These are phyloP conservation scores for Achaetomium macrosporum DNA, from an alignment of 2,329 filamentous ascomycete species.

Conservation along the genomic window DNA sequence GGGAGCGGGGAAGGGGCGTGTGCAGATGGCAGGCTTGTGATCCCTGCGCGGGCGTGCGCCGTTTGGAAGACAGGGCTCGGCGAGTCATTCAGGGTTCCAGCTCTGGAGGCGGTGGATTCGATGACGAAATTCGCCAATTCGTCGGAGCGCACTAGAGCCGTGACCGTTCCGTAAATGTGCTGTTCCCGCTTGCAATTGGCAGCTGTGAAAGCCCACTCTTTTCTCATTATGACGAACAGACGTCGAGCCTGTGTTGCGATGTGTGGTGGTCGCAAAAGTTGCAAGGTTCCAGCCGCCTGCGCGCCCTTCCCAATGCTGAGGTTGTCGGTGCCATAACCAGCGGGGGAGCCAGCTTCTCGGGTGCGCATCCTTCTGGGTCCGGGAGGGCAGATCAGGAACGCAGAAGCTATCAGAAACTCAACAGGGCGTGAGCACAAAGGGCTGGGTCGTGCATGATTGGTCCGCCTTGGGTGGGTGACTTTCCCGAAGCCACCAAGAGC, in stretches of 20 bases:
- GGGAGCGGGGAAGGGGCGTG: constrained; percentile 13
- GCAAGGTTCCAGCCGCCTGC: background rate
- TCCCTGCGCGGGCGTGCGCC: background rate
- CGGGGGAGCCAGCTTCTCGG: background rate
- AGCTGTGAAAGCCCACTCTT: background rate
- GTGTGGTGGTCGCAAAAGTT: background rate
- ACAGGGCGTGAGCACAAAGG: background rate
- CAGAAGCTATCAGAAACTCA: background rate
- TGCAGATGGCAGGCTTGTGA: background rate
- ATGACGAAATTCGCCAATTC: constrained; percentile 14
- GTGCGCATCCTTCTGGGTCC: background rate
- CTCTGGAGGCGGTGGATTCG: constrained; percentile 1
- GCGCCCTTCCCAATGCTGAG: background rate
- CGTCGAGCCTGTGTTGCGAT: background rate
- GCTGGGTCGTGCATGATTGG: background rate
- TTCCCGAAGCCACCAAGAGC: background rate
- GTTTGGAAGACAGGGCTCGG: background rate
- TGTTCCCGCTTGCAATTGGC: background rate
- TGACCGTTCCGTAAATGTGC: background rate
- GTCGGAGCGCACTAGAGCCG: background rate
- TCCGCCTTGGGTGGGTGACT: background rate
- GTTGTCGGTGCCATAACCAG: background rate
- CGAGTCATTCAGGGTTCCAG: constrained; percentile 6
- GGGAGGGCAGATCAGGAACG: background rate
- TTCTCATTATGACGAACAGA: background rate